A percentile compares a stretch with the other conserved stretches of the same genome.
These are phyloP conservation scores for Apiospora phragmitis DNA, from an alignment of 2,329 filamentous ascomycete genomes.

Conservation along the genomic window DNA sequence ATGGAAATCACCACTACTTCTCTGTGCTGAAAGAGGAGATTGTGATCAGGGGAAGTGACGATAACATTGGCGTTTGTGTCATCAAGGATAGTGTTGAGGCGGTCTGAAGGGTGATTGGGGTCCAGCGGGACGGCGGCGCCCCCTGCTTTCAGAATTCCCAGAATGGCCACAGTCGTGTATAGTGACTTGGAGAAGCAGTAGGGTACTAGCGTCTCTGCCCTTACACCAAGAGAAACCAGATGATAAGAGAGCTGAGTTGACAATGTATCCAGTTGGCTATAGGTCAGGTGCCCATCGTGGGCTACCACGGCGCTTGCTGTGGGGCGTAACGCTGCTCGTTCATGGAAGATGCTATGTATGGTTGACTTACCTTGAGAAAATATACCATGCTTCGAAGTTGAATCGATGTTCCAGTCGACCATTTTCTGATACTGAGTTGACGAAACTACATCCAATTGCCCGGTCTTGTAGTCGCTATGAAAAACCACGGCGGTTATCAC, in stretches of 20 bases:
- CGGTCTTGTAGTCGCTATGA: not conserved
- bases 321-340: not conserved
- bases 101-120: not conserved
- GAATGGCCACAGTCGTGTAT: slow-evolving; percentile 32
- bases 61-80: slow-evolving; percentile 11
- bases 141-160: slow-evolving; percentile 36
- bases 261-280: not conserved
- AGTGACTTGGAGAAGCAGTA: slow-evolving; percentile 36
- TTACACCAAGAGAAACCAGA: not conserved
- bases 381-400: not conserved
- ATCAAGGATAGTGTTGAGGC: slow-evolving; percentile 6
- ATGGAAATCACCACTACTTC: slow-evolving; percentile 14
- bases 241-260: not conserved
- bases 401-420: slow-evolving; percentile 8
- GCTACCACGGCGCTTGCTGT: slow-evolving; percentile 8
- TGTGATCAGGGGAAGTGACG: slow-evolving; percentile 4
- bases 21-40: slow-evolving; percentile 15
- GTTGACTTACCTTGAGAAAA: slow-evolving; percentile 7
- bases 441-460: slow-evolving; percentile 5
- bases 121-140: slow-evolving; percentile 27
- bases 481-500: slow-evolving; percentile 6
- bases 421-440: not conserved
- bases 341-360: slow-evolving; percentile 12
- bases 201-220: slow-evolving; percentile 22
- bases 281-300: slow-evolving; percentile 8